Conservation (phyloP, 169 alveolate species). For the Haemoproteus tartakovskyi region DNA sequence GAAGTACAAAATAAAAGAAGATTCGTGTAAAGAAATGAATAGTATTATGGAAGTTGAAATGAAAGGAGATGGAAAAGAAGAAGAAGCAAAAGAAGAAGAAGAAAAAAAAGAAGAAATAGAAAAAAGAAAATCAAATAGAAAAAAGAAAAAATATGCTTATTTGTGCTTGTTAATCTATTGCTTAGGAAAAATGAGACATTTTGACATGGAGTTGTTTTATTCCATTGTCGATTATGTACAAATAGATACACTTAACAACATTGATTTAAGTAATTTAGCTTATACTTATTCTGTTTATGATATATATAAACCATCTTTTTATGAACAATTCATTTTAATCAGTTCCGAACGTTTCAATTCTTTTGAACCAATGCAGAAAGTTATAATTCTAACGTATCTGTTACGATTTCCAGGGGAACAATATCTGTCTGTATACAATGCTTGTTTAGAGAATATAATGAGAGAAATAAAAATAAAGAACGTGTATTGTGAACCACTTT, state of each 20-base stretch:
- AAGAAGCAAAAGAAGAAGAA: neutral
- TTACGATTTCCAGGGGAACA: constrained; percentile 25
- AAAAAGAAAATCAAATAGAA: neutral
- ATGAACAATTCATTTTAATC: constrained; percentile 23
- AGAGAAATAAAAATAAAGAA: constrained; percentile 28
- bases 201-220: constrained; percentile 17
- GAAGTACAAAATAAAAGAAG: neutral
- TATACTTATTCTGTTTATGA: constrained; percentile 52
- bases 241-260: constrained; percentile 17
- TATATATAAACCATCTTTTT: constrained; percentile 20
- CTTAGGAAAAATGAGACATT: constrained; percentile 50
- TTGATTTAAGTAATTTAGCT: constrained; percentile 60
- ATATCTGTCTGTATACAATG: constrained; percentile 21
- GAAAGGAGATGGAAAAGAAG: neutral
- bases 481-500: constrained; percentile 7
- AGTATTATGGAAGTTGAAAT: neutral
- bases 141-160: constrained; percentile 34
- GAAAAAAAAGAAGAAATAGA: neutral
- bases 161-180: constrained; percentile 44
- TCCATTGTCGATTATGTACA: constrained; percentile 25
- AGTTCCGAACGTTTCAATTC: constrained; percentile 11
- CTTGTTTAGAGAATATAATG: constrained; percentile 3
- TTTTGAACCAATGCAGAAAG: constrained; percentile 36
- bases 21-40: neutral
- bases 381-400: constrained; percentile 36